Evolutionary conservation across 148 eudicot species (phyloP), one percentile per base, ranked within the genome.

Genomic region (Dysphania ambrosioides): DNA sequence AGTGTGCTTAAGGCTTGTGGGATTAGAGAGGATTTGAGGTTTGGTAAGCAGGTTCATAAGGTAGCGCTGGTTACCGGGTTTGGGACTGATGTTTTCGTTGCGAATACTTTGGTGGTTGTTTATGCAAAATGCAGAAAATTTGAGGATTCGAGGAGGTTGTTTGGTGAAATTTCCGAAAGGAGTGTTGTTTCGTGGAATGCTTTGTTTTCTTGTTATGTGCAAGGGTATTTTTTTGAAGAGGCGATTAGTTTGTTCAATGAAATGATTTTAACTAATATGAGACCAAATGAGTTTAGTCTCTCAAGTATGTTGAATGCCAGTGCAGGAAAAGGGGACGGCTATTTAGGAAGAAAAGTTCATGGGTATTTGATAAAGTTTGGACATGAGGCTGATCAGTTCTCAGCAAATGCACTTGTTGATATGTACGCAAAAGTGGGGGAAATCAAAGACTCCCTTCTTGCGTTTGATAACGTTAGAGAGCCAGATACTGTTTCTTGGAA

Each of bases 401-500:
- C 96, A 1, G 78, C 74, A 31, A 90, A 84, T 76, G 90, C 95
- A 67, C 92, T 90, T 44, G 84, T 90, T 53, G 87, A 90, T 79
- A 90, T 90, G 95, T 90, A 90, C 66, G 80, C 90, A 26, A 88
- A 90, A 85, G 83, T 41, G 23, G 88, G 92, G 58, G 77, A 83
- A 42, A 78, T 81, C 29, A 70, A 63, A 30, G 86, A 81, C 69
- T 86, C 90, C 0, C 77, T 81, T 35, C 34, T 63, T 30, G 87
- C 64, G 53, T 90, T 90, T 68, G 82, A 83, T 66, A 77, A 79
- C 40, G 77, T 87, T 47, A 6, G 63, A 19, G 73, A 79, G 55
- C 89, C 90, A 9, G 90, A 90, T 82, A 86, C 83, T 57, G 89
- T 90, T 77, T 85, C 96, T 47, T 90, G 96, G 96, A 90, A 90